Conservation (phyloP, 805 yeast genomes). For the Yarrowia alimentaria region DNA sequence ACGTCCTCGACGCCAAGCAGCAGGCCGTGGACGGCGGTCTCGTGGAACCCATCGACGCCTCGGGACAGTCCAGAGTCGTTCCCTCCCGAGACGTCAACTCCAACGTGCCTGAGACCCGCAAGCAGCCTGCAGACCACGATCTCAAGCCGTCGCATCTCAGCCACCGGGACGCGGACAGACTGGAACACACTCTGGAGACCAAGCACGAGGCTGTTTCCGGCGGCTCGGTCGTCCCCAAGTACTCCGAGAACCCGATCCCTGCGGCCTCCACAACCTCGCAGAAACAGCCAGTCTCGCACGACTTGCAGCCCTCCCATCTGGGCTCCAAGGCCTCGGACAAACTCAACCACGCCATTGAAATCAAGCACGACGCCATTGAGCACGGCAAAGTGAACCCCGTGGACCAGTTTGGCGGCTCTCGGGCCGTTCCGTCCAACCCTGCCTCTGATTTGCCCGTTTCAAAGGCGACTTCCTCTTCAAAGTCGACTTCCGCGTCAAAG, state of each 20-base stretch:
- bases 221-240: constrained; percentile 35
- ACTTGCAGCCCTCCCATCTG: constrained; percentile 14
- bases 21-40: constrained; percentile 13
- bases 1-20: constrained; percentile 14
- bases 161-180: constrained; percentile 24
- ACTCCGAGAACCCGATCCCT: background rate
- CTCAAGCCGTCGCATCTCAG: constrained; percentile 10
- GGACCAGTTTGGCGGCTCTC: too few relatives aligned
- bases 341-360: too few relatives aligned
- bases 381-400: too few relatives aligned
- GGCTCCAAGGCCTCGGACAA: too few relatives aligned
- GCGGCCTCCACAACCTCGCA: constrained; percentile 2
- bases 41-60: constrained; percentile 4
- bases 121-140: too few relatives aligned
- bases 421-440: too few relatives aligned
- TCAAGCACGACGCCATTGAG: too few relatives aligned
- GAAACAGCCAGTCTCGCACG: background rate
- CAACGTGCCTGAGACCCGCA: too few relatives aligned
- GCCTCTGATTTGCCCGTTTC: too few relatives aligned
- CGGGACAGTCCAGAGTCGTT: constrained; percentile 10
- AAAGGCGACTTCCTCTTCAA: too few relatives aligned
- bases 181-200: constrained; percentile 73
- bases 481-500: too few relatives aligned
- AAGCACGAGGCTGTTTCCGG: constrained; percentile 79
- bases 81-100: constrained; percentile 2